Conservation (phyloP, 2,329 filamentous ascomycete genomes). For the Amylocarpus encephaloides region DNA sequence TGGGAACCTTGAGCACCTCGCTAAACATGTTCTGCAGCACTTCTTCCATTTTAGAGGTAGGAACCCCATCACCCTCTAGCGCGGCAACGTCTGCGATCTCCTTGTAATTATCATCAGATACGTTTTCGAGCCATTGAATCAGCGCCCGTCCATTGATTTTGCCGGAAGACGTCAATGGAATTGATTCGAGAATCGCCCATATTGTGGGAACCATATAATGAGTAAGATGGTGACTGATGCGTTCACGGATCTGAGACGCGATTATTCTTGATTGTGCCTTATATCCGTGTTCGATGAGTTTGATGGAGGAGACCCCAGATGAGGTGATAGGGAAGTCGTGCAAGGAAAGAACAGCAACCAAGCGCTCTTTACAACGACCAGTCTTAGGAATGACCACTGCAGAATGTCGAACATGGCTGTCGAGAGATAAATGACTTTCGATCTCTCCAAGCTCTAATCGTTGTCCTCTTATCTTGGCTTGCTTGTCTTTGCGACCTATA, state of each 20-base stretch:
- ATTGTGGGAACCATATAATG: constrained; percentile 29
- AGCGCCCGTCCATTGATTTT: constrained; percentile 11
- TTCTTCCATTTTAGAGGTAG: background rate
- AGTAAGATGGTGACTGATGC: constrained; percentile 17
- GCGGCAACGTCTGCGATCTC: background rate
- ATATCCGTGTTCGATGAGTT: background rate
- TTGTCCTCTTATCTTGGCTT: constrained; percentile 39
- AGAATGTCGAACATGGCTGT: background rate
- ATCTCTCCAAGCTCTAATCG: constrained; percentile 61
- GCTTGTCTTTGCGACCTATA: constrained; percentile 52
- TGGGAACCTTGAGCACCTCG: background rate
- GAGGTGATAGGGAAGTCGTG: background rate
- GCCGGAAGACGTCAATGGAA: constrained; percentile 29
- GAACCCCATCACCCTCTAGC: background rate
- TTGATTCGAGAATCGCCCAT: constrained; percentile 32
- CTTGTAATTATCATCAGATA: background rate
- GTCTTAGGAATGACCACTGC: background rate
- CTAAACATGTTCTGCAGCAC: background rate
- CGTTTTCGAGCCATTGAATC: background rate
- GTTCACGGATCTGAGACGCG: background rate
- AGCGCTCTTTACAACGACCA: background rate
- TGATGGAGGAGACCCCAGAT: background rate
- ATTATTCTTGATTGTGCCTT: background rate
- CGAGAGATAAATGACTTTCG: constrained; percentile 18
- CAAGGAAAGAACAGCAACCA: background rate